Evolutionary conservation across 768 basidiomycete genomes (phyloP), one percentile per base, ranked within the genome.

Genomic region (Mycena belliarum): DNA sequence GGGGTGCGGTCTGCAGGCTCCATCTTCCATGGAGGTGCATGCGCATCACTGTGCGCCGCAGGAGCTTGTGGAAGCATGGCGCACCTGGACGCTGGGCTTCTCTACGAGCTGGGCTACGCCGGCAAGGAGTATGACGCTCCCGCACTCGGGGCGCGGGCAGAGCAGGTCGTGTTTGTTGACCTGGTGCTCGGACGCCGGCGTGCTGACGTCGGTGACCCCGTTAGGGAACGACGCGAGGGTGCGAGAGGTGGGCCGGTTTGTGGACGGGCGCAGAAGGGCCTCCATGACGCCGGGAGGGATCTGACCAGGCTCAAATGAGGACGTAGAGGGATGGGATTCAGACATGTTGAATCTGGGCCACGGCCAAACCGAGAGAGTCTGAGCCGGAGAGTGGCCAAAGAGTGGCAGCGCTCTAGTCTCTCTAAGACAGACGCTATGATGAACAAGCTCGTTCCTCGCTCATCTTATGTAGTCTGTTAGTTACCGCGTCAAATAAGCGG

Each of bases 51-150:
- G 12, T 32, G 37, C 18, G 37, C 37, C 18, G 58, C 15, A 56
- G 3, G 24, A 37, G 20, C 15, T 21, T 4, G 9, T 35, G n/a
- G n/a, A n/a, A n/a, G n/a, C 12, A 32, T 6, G 29, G 21, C 73
- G 58, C 53, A 87, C 87, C 79, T 83, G 73, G 20, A 88, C 74
- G 63, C 82, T 86, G 40, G 75, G 74, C 45, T 80, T 73, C 63
- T 88, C 83, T 15, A 82, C 75, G 65, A 80, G 80, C 60, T 72
- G 73, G 0, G 79, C 91, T 8, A 82, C 79, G 7, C 82, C 81
- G 20, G 68, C 70, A 68, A 82, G 87, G 44, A 93, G 72, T 12
- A 93, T 88, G 32, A 89, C 63, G 64, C 89, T 90, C 16, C 84
- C 83, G 61, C 91, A 93, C n/a, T 78, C 83, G 0, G 57, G 63